Evolutionary conservation across 2,329 filamentous ascomycete genomes (phyloP).

Genomic region (Paracorniculantispora psalliotae): DNA sequence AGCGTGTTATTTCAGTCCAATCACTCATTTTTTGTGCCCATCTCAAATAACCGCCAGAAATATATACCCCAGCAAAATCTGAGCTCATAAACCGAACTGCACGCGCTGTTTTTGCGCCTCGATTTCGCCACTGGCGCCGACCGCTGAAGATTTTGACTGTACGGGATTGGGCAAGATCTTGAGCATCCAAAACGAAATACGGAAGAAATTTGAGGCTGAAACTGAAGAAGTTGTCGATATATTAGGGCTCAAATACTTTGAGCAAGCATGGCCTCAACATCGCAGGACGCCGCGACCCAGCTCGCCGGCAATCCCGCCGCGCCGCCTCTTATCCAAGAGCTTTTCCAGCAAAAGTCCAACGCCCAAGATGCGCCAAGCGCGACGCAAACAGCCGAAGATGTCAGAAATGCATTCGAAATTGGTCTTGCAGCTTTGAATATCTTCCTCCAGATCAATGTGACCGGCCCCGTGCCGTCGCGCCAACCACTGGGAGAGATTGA

Average conservation of each 20-base stretch:
- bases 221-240: too few species aligned
- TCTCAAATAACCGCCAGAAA: too few species aligned
- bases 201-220: background rate
- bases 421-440: conserved; percentile 26
- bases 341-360: background rate
- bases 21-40: background rate
- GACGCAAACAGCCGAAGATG: background rate
- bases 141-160: conserved; percentile 7
- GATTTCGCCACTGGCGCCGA: too few species aligned
- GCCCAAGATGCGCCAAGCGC: background rate
- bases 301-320: conserved; percentile 3
- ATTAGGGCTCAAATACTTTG: too few species aligned
- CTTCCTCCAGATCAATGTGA: conserved; percentile 78
- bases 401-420: conserved; percentile 23
- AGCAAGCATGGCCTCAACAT: background rate
- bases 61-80: background rate
- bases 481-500: conserved; percentile 25
- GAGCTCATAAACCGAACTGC: background rate
- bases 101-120: background rate
- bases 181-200: background rate
- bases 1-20: background rate
- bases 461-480: conserved; percentile 66
- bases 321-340: conserved; percentile 5
- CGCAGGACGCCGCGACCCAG: background rate
- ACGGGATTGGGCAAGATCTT: background rate